Evolutionary conservation across 2,329 filamentous ascomycete genomes (phyloP), one percentile per base, ranked within the genome.

Genomic region (Paracamarosporium sp.): DNA sequence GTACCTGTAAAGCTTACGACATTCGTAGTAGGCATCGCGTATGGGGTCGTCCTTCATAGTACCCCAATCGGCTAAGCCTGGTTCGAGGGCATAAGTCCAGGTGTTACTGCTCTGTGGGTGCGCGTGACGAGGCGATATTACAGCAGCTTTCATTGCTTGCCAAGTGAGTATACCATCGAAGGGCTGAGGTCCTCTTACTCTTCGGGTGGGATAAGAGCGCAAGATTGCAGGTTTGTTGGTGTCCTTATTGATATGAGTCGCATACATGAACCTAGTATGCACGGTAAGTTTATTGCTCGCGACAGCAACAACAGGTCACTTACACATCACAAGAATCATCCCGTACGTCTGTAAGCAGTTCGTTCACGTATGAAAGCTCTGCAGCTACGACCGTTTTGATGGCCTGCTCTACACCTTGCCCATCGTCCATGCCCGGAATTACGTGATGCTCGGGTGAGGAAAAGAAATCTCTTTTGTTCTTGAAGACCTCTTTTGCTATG

Each of bases 41-140:
- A 73, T 56, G 9, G 71, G 70, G 25, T 73, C 73, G 60, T 73
- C 72, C 54, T 74, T 74, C 1, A 64, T 59, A 6, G 66, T 72
- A 13, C 71, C 69, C 46, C 71, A 65, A 47, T 74, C 71, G 8
- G 72, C 68, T 3, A 72, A 56, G 12, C 71, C 71, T 1, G 68
- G 68, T n/a, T 63, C 65, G 13, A 74, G 67, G 13, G 72, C 63
- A 12, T 63, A 54, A 31, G 66, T 61, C 45, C 63, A 64, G 12
- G 55, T 62, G 1, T 59, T 25, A 3, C 60, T 59, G 22, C 59
- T 57, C 5, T 56, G 57, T 0, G 63, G 57, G 17, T 57, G 50
- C 33, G 70, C 57, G 30, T 72, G 73, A 11, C 66, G 56, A 8
- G 70, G 70, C 11, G 70, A 67, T 47, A 63, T 56, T 3, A 59